Conservation (phyloP, 164 flowering plant species). For the Aristolochia contorta region DNA sequence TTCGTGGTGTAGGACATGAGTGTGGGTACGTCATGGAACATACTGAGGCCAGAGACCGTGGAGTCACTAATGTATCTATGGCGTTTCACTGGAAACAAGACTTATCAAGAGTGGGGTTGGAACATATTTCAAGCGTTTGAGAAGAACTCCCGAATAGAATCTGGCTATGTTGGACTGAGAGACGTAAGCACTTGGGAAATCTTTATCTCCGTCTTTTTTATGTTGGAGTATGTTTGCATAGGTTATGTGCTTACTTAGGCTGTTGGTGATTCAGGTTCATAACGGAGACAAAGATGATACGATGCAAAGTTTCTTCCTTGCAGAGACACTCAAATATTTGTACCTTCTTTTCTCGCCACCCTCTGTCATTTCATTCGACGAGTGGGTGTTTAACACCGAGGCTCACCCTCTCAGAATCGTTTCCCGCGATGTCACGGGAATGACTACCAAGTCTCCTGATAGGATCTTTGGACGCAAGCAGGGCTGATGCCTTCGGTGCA, state of each 20-base stretch:
- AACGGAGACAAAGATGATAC: constrained; percentile 79
- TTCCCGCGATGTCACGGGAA: constrained; percentile 21
- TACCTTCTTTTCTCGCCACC: constrained; percentile 87
- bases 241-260: neutral
- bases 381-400: constrained; percentile 97
- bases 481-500: constrained; percentile 16
- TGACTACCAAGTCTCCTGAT: constrained; percentile 16
- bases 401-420: constrained; percentile 86
- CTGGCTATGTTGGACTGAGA: constrained; percentile 95
- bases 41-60: constrained; percentile 96
- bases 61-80: constrained; percentile 95
- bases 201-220: neutral
- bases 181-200: constrained; percentile 54
- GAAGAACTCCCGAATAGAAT: constrained; percentile 77
- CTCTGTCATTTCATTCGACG: constrained; percentile 63
- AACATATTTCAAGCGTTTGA: constrained; percentile 98
- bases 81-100: constrained; percentile 93
- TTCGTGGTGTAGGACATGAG: constrained; percentile 59
- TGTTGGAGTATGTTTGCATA: neutral
- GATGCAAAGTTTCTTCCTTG: constrained; percentile 99
- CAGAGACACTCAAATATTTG: constrained; percentile 87
- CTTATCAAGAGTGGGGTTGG: constrained; percentile 99
- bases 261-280: constrained; percentile 41
- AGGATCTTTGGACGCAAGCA: constrained; percentile 49
- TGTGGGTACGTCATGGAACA: constrained; percentile 98